Percentiles rank a stretch among this genome's conserved stretches.
Evolutionary conservation across 495 filamentous ascomycete genomes (phyloP).

Genomic region (Hypoxylon crocopeplum): DNA sequence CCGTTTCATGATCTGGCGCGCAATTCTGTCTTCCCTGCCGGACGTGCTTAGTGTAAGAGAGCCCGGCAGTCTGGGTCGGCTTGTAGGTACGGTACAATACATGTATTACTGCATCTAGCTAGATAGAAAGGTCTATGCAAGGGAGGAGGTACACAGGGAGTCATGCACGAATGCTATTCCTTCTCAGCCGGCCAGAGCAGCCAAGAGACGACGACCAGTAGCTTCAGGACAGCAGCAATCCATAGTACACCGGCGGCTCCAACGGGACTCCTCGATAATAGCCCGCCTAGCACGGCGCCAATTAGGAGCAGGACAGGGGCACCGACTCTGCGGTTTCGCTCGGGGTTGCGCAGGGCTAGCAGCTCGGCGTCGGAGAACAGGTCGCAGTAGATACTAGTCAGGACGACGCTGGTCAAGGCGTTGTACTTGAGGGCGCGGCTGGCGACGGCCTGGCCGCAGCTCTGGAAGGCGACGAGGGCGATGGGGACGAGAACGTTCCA

Average conservation of each 20-base stretch:
- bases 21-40: not conserved
- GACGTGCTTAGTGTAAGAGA: not conserved
- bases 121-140: too few relatives aligned
- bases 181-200: conserved; percentile 59
- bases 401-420: conserved; percentile 70
- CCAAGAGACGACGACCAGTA: conserved; percentile 60
- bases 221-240: conserved; percentile 64
- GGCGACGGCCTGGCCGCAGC: conserved; percentile 71
- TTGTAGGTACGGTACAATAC: not conserved
- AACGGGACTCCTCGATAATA: conserved; percentile 60
- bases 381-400: conserved; percentile 77
- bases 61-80: conserved; percentile 4
- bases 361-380: conserved; percentile 68
- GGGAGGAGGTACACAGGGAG: not conserved
- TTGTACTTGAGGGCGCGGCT: conserved; percentile 69
- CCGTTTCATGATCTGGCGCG: not conserved
- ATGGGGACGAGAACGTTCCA: conserved; percentile 69
- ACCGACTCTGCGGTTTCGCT: conserved; percentile 63
- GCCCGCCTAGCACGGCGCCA: conserved; percentile 66
- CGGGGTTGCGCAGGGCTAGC: conserved; percentile 57
- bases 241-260: conserved; percentile 70
- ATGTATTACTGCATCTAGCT: not conserved
- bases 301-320: conserved; percentile 65
- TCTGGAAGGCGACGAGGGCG: conserved; percentile 71
- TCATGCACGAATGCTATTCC: conserved; percentile 5